Conservation (phyloP, 768 basidiomycete genomes). For the Cytidiella melzeri region DNA sequence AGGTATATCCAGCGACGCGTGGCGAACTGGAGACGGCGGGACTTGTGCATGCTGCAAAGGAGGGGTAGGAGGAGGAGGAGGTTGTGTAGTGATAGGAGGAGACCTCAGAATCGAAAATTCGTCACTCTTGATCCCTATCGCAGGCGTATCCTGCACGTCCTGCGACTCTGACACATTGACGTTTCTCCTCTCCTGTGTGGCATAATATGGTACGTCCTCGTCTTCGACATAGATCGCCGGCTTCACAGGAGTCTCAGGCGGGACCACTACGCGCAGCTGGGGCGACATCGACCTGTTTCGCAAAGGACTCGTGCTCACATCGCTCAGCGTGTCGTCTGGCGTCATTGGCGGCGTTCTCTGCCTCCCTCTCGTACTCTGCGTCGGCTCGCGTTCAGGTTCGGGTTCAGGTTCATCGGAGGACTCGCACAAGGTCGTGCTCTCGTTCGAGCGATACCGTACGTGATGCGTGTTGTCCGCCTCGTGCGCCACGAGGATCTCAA, state of each 20-base stretch:
- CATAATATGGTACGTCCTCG: too few relatives aligned
- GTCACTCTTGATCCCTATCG: slow-evolving; percentile 11
- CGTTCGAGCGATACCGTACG: not conserved
- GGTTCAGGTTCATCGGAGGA: not conserved
- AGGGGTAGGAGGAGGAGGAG: slow-evolving; percentile 5
- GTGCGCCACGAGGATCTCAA: not conserved
- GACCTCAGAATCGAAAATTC: slow-evolving; percentile 18
- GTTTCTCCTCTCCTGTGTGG: too few relatives aligned
- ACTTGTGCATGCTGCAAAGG: slow-evolving; percentile 2
- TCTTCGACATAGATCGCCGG: slow-evolving; percentile 1
- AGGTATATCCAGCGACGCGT: too few relatives aligned
- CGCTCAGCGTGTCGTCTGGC: slow-evolving; percentile 23
- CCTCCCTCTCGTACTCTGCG: not conserved
- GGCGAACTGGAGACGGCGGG: not conserved
- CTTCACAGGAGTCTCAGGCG: not conserved
- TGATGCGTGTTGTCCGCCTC: not conserved
- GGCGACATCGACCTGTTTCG: slow-evolving; percentile 10
- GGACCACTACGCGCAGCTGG: not conserved
- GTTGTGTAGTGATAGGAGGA: slow-evolving; percentile 2
- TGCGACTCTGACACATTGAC: too few relatives aligned
- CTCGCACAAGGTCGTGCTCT: not conserved
- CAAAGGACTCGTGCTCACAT: slow-evolving; percentile 16
- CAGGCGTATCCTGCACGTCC: slow-evolving; percentile 12
- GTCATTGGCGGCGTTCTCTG: slow-evolving; percentile 24
- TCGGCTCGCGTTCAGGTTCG: not conserved